A percentile compares a stretch with the other conserved stretches of the same genome.
These are phyloP conservation scores for Pythium rishiriense DNA, from an alignment of 352 stramenopile species.

Conservation along the genomic window DNA sequence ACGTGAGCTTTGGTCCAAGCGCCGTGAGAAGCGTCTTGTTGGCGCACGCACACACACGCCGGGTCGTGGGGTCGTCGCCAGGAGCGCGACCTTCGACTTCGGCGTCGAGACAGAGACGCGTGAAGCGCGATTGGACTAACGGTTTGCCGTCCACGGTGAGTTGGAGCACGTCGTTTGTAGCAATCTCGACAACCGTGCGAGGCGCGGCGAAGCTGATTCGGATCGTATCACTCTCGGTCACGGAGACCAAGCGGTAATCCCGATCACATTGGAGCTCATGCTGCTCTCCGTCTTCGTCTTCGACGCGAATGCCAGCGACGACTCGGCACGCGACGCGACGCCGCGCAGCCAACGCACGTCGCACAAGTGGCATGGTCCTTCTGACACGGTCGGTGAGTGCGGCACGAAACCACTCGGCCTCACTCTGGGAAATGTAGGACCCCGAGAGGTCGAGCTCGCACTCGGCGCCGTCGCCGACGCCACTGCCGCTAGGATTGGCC, in stretches of 20 bases:
- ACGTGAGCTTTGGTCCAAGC: not conserved
- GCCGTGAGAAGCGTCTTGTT: slow-evolving; percentile 4
- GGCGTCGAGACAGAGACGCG: slow-evolving; percentile 9
- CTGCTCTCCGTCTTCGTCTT: not conserved
- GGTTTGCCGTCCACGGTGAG: not conserved
- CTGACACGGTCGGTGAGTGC: not conserved
- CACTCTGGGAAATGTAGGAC: not conserved
- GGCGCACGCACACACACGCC: not conserved
- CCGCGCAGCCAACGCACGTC: slow-evolving; percentile 1
- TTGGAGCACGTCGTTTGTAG: not conserved
- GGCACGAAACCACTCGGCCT: not conserved
- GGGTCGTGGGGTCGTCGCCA: not conserved
- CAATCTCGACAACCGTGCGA: not conserved
- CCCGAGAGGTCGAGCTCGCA: slow-evolving; percentile 19
- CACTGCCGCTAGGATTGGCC: not conserved
- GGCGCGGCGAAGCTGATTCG: not conserved
- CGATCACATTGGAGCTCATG: not conserved
- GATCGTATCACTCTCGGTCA: not conserved
- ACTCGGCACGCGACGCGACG: slow-evolving; percentile 4
- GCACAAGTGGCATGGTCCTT: not conserved
- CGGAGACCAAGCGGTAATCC: not conserved
- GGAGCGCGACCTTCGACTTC: slow-evolving; percentile 6
- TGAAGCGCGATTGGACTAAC: slow-evolving; percentile 6
- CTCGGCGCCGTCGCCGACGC: not conserved
- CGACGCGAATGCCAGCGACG: not conserved